Evolutionary conservation across 352 stramenopile genomes (phyloP).

Genomic region (Globisporangium echinulatum): DNA sequence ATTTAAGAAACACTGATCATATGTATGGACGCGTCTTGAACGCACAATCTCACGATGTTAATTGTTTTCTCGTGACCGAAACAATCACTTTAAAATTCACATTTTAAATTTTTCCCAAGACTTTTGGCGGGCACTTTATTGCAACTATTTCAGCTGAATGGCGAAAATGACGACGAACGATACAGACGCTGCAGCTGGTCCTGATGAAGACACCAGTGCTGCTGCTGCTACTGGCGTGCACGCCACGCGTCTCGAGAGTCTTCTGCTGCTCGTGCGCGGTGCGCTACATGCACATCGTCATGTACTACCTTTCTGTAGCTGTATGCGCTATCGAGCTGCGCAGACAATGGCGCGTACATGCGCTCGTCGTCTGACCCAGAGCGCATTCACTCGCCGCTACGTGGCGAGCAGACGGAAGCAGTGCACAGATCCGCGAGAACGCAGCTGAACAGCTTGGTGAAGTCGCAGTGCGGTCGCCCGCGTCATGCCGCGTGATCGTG

Average conservation of each 20-base stretch:
- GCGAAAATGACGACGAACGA: background rate
- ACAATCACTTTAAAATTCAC: too few species aligned
- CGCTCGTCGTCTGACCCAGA: background rate
- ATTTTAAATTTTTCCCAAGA: too few species aligned
- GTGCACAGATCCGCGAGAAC: constrained; percentile 54
- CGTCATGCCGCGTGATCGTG: constrained; percentile 24
- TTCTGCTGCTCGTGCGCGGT: constrained; percentile 74
- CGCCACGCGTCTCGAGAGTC: constrained; percentile 65
- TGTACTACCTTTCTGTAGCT: too few species aligned
- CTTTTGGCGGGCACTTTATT: background rate
- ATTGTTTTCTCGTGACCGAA: too few species aligned
- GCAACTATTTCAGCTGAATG: background rate
- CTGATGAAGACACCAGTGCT: background rate
- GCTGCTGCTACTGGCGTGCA: constrained; percentile 18
- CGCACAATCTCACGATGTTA: too few species aligned
- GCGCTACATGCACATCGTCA: background rate
- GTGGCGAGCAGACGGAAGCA: constrained; percentile 49
- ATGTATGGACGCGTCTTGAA: too few species aligned
- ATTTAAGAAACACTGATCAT: too few species aligned
- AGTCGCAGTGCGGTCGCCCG: constrained; percentile 37
- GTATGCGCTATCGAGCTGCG: too few species aligned
- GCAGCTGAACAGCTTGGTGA: constrained; percentile 68
- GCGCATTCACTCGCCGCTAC: background rate
- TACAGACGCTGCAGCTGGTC: background rate
- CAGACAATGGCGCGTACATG: background rate